Base-by-base conservation (phyloP, 768 basidiomycete genomes). In the Leccinum disarticulatum region DNA sequence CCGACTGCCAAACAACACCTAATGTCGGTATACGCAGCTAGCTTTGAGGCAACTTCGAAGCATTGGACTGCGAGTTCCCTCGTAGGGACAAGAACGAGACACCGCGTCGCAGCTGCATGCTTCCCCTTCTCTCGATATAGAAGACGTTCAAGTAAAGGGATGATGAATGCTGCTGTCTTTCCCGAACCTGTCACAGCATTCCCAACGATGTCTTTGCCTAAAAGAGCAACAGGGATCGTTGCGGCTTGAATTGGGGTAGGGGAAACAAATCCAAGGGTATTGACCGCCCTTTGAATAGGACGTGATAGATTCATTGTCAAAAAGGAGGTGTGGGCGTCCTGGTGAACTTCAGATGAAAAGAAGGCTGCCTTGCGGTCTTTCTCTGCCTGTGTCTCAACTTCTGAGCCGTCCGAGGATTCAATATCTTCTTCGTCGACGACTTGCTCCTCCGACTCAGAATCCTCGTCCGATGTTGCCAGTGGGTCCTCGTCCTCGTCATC, bases 191-290 rank as follows among this genome's bases (percentile, higher is more conserved):
- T 99, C 17, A 96, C 92, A 19, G 97, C 96, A 59, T 86, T 89
- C 33, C 96, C 97, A 55, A 99, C 95, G 38, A 99, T 83, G 72
- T 99, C 97, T 70, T 97, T 95, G 54, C 97, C 97, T 25, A 95
- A 73, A 19, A 99, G 83, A 25, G 95, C 96, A 47, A 95, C 87
- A 17, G 97, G 97, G 56, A 99, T 93, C 13, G 95, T 90, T 47
- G 91, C 87, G 2, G 91, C 87, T 76, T 99, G 97, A 53, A 99
- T 98, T 1, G 97, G 97, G 2, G 97, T 99, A 8, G 97, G 97
- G 33, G 83, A 87, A 50, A 80, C 75, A 66, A 95, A 94, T 38
- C 85, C 84, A 15, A 98, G 79, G 7, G 86, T 79, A n/a, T 91
- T 88, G 52, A 98, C 77, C 14, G 95, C 90, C 68, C 95, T 96